Percentiles rank a stretch among this genome's conserved stretches.
Evolutionary conservation across 1,139 yeast species (phyloP).

Genomic region (Hyphopichia khmerensis): DNA sequence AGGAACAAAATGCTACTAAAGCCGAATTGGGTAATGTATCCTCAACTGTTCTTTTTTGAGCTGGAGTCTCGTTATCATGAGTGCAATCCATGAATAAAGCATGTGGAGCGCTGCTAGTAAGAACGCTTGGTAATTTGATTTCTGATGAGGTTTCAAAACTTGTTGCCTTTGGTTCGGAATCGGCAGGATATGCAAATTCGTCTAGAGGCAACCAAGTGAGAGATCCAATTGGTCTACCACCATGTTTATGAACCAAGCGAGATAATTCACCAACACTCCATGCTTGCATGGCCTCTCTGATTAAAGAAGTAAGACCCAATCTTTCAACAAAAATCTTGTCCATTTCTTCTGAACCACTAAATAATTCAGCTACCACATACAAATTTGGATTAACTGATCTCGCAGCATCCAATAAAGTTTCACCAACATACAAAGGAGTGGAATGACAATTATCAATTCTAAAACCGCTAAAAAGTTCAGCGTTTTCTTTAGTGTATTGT

Average conservation of each 20-base stretch:
- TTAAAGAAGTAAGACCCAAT: constrained; percentile 81
- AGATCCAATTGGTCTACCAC: constrained; percentile 95
- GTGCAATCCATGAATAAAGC: constrained; percentile 97
- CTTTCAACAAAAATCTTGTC: constrained; percentile 90
- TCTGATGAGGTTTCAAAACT: constrained; percentile 48
- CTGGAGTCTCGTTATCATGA: constrained; percentile 90
- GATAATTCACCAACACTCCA: constrained; percentile 87
- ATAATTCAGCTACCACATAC: constrained; percentile 91
- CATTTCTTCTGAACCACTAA: constrained; percentile 88
- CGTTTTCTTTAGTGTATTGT: constrained; percentile 69
- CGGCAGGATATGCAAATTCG: constrained; percentile 65
- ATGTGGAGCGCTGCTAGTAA: constrained; percentile 74
- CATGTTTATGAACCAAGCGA: constrained; percentile 83
- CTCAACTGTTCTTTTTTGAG: constrained; percentile 86
- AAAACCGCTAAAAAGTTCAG: constrained; percentile 81
- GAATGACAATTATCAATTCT: constrained; percentile 96
- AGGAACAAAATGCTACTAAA: constrained; percentile 85
- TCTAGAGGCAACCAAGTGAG: constrained; percentile 75
- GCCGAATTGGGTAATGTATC: constrained; percentile 96
- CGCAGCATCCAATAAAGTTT: constrained; percentile 82
- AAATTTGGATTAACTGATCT: constrained; percentile 80
- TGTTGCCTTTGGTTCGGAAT: constrained; percentile 31
- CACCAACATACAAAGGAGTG: constrained; percentile 94
- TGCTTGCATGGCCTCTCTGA: constrained; percentile 97
- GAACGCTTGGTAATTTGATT: constrained; percentile 61